Conservation (phyloP, 1,139 yeast genomes). For the Taphrina wiesneri region DNA sequence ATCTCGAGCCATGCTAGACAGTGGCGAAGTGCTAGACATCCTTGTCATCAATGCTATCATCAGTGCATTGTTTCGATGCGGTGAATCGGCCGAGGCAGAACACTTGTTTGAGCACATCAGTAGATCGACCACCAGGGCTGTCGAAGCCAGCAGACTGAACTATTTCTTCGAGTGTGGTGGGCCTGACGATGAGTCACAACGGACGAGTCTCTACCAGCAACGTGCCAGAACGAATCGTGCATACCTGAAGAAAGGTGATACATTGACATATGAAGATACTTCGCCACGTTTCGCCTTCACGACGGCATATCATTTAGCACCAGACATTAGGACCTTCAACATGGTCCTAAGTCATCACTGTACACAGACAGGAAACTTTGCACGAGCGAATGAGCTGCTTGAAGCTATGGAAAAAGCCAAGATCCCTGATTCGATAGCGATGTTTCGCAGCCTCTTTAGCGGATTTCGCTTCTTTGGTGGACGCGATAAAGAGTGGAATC, state of each 20-base stretch:
- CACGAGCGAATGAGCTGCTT: slow-evolving; percentile 1
- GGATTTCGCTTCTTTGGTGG: slow-evolving; percentile 8
- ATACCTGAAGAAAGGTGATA: background rate
- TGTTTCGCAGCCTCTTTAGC: slow-evolving; percentile 11
- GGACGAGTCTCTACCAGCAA: slow-evolving; percentile 14
- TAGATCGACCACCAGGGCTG: background rate
- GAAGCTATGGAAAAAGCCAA: slow-evolving; percentile 5
- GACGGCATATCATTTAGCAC: slow-evolving; percentile 1
- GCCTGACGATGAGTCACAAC: background rate
- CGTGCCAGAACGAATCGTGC: slow-evolving; percentile 13
- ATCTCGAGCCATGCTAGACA: slow-evolving; percentile 6
- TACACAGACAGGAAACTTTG: slow-evolving; percentile 18
- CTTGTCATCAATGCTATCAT: slow-evolving; percentile 29
- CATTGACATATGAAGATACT: slow-evolving; percentile 10
- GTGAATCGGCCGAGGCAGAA: slow-evolving; percentile 32
- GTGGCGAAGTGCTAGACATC: slow-evolving; percentile 31
- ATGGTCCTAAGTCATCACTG: slow-evolving; percentile 24
- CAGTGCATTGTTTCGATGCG: slow-evolving; percentile 18
- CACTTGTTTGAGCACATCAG: slow-evolving; percentile 9
- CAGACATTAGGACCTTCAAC: slow-evolving; percentile 16
- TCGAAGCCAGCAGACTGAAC: background rate
- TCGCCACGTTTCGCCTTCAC: slow-evolving; percentile 1
- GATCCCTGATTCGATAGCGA: slow-evolving; percentile 21
- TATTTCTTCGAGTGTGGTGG: background rate
- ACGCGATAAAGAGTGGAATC: slow-evolving; percentile 3